These are phyloP conservation scores for Castanea crenata DNA, from an alignment of 306 rosid species.

Conservation along the genomic window DNA sequence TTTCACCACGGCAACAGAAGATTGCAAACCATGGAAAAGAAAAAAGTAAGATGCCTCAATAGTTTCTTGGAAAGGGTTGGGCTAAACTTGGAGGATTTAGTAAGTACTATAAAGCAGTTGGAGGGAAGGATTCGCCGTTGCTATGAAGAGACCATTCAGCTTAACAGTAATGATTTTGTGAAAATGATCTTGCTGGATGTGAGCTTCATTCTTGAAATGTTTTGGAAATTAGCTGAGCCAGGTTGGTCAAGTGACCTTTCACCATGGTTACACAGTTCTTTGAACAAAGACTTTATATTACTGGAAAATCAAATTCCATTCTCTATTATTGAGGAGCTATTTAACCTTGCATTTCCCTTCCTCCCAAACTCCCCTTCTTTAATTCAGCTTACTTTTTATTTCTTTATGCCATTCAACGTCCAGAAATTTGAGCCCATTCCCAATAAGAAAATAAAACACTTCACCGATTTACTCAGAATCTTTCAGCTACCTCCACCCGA, in stretches of 20 bases:
- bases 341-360: neutral
- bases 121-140: neutral
- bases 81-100: neutral
- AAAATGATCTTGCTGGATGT: slow-evolving; percentile 27
- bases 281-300: neutral
- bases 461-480: neutral
- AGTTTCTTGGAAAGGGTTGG: neutral
- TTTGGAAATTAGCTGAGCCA: neutral
- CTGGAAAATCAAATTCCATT: slow-evolving; percentile 25
- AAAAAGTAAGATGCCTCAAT: slow-evolving; percentile 22
- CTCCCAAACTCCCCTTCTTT: neutral
- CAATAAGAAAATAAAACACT: neutral
- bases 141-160: slow-evolving; percentile 10
- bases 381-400: fast-evolving
- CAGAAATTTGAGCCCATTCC: neutral
- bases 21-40: slow-evolving; percentile 26
- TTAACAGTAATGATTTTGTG: slow-evolving; percentile 15
- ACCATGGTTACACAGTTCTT: neutral
- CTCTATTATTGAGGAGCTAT: neutral
- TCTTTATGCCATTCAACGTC: fast-evolving
- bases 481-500: neutral
- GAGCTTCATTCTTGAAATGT: no score
- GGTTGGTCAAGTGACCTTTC: neutral
- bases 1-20: slow-evolving; percentile 11
- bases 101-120: neutral